Conservation (phyloP, 345 rosid species). For the Gossypium rotundifolium region DNA sequence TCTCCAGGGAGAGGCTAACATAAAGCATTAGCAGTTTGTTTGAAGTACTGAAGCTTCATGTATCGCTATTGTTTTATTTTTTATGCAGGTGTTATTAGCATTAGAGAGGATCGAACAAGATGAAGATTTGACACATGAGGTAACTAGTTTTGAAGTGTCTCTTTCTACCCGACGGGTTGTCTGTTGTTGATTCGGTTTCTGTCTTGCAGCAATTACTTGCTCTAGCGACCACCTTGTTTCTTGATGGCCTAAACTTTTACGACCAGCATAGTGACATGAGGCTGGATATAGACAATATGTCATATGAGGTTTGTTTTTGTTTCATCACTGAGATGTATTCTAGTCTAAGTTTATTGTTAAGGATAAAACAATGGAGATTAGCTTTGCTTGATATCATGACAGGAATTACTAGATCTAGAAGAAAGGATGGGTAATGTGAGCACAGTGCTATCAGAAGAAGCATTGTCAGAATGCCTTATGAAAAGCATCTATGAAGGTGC, state of each 20-base stretch:
- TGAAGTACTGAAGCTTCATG: neutral
- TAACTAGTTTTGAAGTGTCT: conserved; percentile 22
- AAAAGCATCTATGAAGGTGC: conserved; percentile 47
- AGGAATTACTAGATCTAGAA: conserved; percentile 91
- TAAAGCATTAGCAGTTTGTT: neutral
- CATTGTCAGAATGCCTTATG: conserved; percentile 54
- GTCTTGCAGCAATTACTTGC: conserved; percentile 71
- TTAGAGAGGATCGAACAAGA: conserved; percentile 91
- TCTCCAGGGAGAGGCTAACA: neutral
- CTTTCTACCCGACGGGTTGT: neutral
- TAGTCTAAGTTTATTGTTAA: neutral
- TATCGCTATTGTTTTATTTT: conserved; percentile 6
- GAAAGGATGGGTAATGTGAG: conserved; percentile 94
- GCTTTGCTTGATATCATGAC: conserved; percentile 16
- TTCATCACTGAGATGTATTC: neutral
- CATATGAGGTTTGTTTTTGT: conserved; percentile 72
- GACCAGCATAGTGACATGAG: conserved; percentile 96
- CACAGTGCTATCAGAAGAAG: conserved; percentile 88
- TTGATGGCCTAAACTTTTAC: conserved; percentile 61
- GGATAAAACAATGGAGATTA: neutral
- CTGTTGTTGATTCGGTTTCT: conserved; percentile 6
- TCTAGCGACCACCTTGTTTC: conserved; percentile 70
- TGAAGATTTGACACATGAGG: conserved; percentile 79
- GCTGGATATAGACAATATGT: conserved; percentile 90
- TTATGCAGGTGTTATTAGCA: conserved; percentile 66